Base-by-base conservation (phyloP, 352 stramenopile species). In the Pythium rhizo-oryzae region DNA sequence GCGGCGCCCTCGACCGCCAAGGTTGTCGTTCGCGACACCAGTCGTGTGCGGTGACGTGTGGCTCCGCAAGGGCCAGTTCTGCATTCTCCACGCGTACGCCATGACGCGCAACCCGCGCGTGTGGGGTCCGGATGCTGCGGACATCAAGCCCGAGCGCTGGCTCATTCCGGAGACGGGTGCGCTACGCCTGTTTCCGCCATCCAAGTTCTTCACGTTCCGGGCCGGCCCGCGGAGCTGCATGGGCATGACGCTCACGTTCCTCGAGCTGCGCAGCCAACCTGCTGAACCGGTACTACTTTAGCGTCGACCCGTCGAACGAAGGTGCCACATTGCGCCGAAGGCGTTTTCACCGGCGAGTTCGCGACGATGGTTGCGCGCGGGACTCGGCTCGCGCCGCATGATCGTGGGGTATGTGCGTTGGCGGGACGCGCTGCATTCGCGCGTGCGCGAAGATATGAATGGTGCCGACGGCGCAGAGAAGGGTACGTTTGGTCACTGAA, bases 61-160 rank as follows among this genome's bases (percentile, higher is more conserved):
- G 8, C 39, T 87, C 0, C 46, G 49, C 7, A 70, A 74, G 43
- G 76, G 76, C 37, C 51, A 62, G 21, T 46, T 55, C 4, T 72
- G 79, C 18, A 59, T 65, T 15, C 74, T 86, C 21, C 47, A 68
- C 19, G 57, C 68, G 6, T 86, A 77, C 65, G 62, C 66, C 3
- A 79, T 86, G 61, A 70, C 63, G 15, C 50, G 76, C 21, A 70
- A 71, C 16, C 51, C 56, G 19, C 25, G 28, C 0, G 49, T 84
- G 8, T 92, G 85, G 82, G 82, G 80, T 21, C 16, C 60, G 8
- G 81, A 93, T 41, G 80, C 80, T 0, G 67, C 62, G 15, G 81
- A 88, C 59, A 87, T 90, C 62, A 82, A 78, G 52, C 85, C 85
- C 2, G 80, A 91, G 54, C 75, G 84, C 4, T 91, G 77, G 76